Conservation (phyloP, 2,329 filamentous ascomycete species). For the Metarhizium humberi region DNA sequence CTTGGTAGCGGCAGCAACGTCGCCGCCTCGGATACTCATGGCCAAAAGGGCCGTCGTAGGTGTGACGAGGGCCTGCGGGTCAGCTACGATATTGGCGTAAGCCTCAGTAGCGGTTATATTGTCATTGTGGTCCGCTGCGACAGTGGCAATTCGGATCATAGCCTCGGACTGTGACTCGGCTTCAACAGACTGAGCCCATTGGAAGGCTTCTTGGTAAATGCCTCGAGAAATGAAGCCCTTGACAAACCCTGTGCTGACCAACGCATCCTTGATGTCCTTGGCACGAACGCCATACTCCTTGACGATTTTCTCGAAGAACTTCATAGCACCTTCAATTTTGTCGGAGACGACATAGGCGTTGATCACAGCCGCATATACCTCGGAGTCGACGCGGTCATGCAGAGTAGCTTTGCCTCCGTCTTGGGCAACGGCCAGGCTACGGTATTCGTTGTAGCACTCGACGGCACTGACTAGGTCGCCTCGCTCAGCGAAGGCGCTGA, state of each 20-base stretch:
- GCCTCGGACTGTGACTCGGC: constrained; percentile 48
- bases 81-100: constrained; percentile 48
- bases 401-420: constrained; percentile 64
- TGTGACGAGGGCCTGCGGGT: constrained; percentile 38
- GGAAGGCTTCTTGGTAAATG: constrained; percentile 63
- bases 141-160: constrained; percentile 64
- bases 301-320: constrained; percentile 76
- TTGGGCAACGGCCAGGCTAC: constrained; percentile 73
- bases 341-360: constrained; percentile 79
- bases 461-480: constrained; percentile 82
- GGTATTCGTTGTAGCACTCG: constrained; percentile 94
- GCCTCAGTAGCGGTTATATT: constrained; percentile 58
- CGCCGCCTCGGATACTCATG: constrained; percentile 73
- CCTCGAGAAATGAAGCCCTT: constrained; percentile 65
- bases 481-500: constrained; percentile 76
- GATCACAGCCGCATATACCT: constrained; percentile 86
- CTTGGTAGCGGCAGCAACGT: constrained; percentile 65
- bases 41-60: constrained; percentile 77
- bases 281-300: constrained; percentile 49
- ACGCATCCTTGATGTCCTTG: constrained; percentile 57
- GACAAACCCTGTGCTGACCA: constrained; percentile 68
- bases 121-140: constrained; percentile 73
- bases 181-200: constrained; percentile 59
- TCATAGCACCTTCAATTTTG: constrained; percentile 70
- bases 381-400: constrained; percentile 64